Conservation (phyloP, 2,329 filamentous ascomycete species). For the Fusarium camptoceras region DNA sequence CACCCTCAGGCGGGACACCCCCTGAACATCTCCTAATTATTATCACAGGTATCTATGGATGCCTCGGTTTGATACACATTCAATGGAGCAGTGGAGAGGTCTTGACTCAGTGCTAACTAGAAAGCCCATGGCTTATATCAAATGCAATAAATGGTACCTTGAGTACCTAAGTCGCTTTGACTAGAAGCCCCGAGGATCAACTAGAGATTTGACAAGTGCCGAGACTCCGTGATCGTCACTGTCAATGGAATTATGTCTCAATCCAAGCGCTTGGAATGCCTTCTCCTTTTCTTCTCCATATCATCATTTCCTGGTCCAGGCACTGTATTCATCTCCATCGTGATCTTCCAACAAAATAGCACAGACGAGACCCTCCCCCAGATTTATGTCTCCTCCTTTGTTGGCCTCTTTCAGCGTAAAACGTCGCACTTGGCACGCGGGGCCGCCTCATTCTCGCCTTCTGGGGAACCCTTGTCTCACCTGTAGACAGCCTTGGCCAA, state of each 20-base stretch:
- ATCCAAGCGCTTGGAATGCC: background rate
- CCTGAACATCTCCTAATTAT: constrained; percentile 7
- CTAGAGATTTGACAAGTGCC: constrained; percentile 7
- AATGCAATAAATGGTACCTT: background rate
- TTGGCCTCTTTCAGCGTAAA: constrained; percentile 1
- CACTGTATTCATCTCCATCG: background rate
- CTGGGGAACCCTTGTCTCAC: constrained; percentile 12
- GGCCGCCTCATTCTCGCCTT: constrained; percentile 2
- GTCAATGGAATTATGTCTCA: constrained; percentile 6
- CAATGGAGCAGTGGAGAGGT: background rate
- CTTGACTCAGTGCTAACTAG: background rate
- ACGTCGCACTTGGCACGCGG: constrained; percentile 33
- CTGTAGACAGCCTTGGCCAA: background rate
- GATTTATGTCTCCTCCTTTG: background rate
- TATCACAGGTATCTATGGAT: background rate
- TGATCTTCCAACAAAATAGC: background rate
- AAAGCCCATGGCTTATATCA: background rate
- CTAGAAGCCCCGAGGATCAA: background rate
- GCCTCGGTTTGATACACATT: background rate
- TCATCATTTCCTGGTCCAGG: background rate
- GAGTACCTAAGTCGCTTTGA: background rate
- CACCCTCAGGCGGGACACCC: background rate
- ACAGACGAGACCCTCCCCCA: constrained; percentile 28
- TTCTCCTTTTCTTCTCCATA: background rate
- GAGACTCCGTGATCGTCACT: constrained; percentile 16